A percentile compares a stretch with the other conserved stretches of the same genome.
phyloP scores from a whole-genome alignment of 139 green algal species.

The Pleodorina starrii region DNA sequence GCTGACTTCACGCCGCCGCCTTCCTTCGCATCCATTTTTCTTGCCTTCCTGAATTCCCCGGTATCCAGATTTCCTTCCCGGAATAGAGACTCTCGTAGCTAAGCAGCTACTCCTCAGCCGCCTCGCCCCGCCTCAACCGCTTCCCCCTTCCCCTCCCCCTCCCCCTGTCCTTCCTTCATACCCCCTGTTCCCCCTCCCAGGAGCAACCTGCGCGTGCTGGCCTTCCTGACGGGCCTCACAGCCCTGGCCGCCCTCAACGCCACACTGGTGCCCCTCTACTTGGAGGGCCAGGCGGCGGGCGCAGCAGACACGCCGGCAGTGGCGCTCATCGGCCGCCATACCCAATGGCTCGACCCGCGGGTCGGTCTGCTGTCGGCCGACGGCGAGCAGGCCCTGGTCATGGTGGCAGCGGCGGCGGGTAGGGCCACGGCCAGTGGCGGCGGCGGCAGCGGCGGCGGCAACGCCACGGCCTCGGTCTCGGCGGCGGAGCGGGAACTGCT shows the following conservation, averaged over 20 bases:
- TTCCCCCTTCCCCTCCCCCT: no score
- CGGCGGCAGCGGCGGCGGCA: no score
- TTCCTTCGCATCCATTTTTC: no score
- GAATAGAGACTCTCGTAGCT: no score
- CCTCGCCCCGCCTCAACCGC: no score
- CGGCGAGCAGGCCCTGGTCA: no score
- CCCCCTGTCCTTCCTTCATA: background rate
- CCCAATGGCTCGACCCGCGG: background rate
- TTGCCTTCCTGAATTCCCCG: no score
- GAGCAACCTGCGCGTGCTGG: conserved; percentile 76
- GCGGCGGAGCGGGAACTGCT: conserved; percentile 21
- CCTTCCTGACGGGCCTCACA: conserved; percentile 64
- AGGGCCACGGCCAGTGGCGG: no score
- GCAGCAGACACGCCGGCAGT: conserved; percentile 43
- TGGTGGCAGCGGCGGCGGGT: no score
- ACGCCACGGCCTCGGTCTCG: background rate
- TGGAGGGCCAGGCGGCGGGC: conserved; percentile 65
- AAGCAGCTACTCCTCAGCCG: no score
- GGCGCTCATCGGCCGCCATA: background rate
- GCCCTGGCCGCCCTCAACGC: conserved; percentile 78
- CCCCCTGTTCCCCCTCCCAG: conserved; percentile 43
- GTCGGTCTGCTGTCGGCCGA: background rate
- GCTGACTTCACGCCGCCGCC: no score
- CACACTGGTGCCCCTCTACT: conserved; percentile 72
- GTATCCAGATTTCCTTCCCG: no score